A percentile compares a stretch with the other conserved stretches of the same genome.
phyloP scores from a whole-genome alignment of 352 stramenopile genomes.

The Pythium monospermum region DNA sequence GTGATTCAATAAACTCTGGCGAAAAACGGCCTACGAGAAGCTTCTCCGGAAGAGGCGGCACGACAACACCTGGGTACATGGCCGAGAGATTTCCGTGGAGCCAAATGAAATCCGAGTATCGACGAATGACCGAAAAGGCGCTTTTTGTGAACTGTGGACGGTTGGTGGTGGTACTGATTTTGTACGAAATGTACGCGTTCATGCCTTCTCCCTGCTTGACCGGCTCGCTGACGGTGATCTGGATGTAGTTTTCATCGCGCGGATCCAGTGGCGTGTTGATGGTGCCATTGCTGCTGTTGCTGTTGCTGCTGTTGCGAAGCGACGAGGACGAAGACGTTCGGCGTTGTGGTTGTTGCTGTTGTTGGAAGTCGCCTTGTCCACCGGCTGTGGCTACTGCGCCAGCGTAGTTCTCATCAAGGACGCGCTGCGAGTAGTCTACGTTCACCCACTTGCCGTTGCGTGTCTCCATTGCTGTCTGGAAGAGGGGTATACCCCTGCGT shows the following conservation, averaged over 20 bases:
- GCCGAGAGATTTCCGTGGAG: constrained; percentile 86
- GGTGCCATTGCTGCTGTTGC: background rate
- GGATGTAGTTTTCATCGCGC: constrained; percentile 37
- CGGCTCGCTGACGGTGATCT: constrained; percentile 91
- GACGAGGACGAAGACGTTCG: constrained; percentile 6
- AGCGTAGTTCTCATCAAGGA: constrained; percentile 36
- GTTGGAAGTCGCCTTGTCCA: constrained; percentile 19
- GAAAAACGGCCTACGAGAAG: constrained; percentile 92
- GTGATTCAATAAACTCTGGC: constrained; percentile 88
- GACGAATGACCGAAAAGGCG: constrained; percentile 89
- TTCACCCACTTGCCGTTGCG: constrained; percentile 86
- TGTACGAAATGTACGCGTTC: constrained; percentile 98
- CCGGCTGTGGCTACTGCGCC: no score
- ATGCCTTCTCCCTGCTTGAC: constrained; percentile 96
- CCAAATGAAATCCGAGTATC: constrained; percentile 96
- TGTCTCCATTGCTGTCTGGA: constrained; percentile 30
- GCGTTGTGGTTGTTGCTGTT: constrained; percentile 1
- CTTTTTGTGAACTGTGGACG: constrained; percentile 80
- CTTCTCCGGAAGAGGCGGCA: constrained; percentile 95
- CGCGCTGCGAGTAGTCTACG: constrained; percentile 77
- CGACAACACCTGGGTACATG: constrained; percentile 87
- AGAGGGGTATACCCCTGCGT: no score
- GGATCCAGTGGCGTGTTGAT: background rate
- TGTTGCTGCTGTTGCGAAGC: constrained; percentile 11
- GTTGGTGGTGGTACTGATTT: constrained; percentile 81